phyloP scores from a whole-genome alignment of 2,329 filamentous ascomycete species.

The Ceratocystis lukuohia region DNA sequence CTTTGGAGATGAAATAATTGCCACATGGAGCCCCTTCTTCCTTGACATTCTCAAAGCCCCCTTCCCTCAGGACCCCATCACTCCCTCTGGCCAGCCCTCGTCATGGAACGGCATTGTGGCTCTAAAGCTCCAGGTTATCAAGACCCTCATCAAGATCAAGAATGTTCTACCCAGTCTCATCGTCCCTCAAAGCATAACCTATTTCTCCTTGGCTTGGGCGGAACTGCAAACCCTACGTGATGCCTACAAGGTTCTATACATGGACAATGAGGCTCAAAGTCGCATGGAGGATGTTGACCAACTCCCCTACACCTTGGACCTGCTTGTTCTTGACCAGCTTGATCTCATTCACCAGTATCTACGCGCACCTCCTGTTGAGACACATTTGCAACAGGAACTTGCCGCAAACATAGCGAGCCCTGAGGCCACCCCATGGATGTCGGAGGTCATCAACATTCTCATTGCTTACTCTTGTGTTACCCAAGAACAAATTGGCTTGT shows the following conservation, averaged over 20 bases:
- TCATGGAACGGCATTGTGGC: slow-evolving; percentile 70
- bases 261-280: slow-evolving; percentile 72
- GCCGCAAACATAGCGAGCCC: slow-evolving; percentile 40
- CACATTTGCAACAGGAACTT: slow-evolving; percentile 75
- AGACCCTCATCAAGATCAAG: slow-evolving; percentile 81
- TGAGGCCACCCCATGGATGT: slow-evolving; percentile 62
- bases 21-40: slow-evolving; percentile 83
- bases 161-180: slow-evolving; percentile 70
- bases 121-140: slow-evolving; percentile 86
- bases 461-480: slow-evolving; percentile 81
- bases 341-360: slow-evolving; percentile 90
- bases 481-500: slow-evolving; percentile 82
- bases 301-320: slow-evolving; percentile 89
- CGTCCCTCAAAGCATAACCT: slow-evolving; percentile 63
- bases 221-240: slow-evolving; percentile 63
- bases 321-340: slow-evolving; percentile 82
- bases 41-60: slow-evolving; percentile 60
- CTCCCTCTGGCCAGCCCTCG: slow-evolving; percentile 41
- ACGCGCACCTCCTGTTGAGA: slow-evolving; percentile 73
- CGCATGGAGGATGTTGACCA: slow-evolving; percentile 80
- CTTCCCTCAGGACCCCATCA: slow-evolving; percentile 50
- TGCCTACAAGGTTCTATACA: slow-evolving; percentile 70
- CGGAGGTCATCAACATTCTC: slow-evolving; percentile 75
- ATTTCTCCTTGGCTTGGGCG: slow-evolving; percentile 82
- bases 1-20: slow-evolving; percentile 77